phyloP scores from a whole-genome alignment of 2,329 filamentous ascomycete genomes.

The Ceratocystis lukuohia region DNA sequence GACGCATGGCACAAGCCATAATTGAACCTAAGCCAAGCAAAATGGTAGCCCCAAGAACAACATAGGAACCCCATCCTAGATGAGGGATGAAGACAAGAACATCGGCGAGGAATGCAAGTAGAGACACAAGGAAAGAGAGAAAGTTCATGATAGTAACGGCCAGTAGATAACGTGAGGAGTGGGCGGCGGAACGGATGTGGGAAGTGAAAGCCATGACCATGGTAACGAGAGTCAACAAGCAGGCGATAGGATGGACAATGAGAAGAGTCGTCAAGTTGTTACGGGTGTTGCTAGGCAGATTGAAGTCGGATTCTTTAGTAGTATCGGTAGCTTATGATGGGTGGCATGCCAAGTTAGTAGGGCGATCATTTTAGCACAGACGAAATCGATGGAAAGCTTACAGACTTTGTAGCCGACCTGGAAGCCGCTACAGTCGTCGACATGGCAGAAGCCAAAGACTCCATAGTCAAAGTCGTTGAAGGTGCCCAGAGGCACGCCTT shows the following conservation, averaged over 20 bases:
- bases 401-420: constrained; percentile 76
- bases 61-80: constrained; percentile 84
- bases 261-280: constrained; percentile 71
- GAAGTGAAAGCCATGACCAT: constrained; percentile 65
- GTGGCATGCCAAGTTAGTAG: constrained; percentile 21
- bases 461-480: constrained; percentile 71
- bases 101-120: constrained; percentile 84
- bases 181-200: constrained; percentile 76
- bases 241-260: constrained; percentile 84
- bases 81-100: constrained; percentile 91
- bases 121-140: constrained; percentile 66
- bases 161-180: constrained; percentile 80
- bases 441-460: constrained; percentile 75
- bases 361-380: neutral
- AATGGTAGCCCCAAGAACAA: constrained; percentile 80
- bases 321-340: constrained; percentile 11
- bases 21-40: constrained; percentile 69
- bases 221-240: constrained; percentile 72
- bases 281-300: constrained; percentile 39
- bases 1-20: constrained; percentile 86
- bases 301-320: constrained; percentile 35
- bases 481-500: constrained; percentile 67
- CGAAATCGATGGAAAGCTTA: constrained; percentile 31
- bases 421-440: constrained; percentile 51
- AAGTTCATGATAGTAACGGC: constrained; percentile 75